phyloP scores from a whole-genome alignment of 352 stramenopile genomes.

The Globisporangium cederbergense region DNA sequence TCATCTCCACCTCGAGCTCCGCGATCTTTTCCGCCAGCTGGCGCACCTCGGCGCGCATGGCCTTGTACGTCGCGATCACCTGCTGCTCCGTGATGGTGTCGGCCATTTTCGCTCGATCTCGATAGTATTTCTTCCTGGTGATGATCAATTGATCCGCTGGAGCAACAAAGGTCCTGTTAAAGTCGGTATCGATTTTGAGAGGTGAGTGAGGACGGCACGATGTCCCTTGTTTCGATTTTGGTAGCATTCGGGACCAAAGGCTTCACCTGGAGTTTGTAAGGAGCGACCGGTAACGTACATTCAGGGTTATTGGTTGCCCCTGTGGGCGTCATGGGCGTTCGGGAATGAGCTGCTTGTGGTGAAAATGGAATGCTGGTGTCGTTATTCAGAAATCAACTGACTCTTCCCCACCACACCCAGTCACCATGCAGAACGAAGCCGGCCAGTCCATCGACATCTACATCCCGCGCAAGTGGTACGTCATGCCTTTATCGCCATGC shows the following conservation, averaged over 20 bases:
- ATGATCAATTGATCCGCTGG: not conserved
- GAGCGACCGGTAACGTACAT: constrained; percentile 76
- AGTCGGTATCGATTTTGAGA: constrained; percentile 6
- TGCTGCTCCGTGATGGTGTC: constrained; percentile 78
- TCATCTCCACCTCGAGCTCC: constrained; percentile 80
- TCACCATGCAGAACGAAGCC: constrained; percentile 97
- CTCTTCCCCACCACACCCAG: constrained; percentile 26
- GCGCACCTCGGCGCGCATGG: constrained; percentile 76
- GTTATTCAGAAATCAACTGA: constrained; percentile 62
- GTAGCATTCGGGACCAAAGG: not conserved
- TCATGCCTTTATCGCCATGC: constrained; percentile 7
- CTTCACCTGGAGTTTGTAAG: constrained; percentile 44
- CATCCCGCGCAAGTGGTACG: constrained; percentile 96
- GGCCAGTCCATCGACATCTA: constrained; percentile 98
- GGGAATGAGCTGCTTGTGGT: not conserved
- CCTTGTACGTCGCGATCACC: constrained; percentile 85
- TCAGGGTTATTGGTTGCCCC: constrained; percentile 74
- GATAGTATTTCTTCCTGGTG: not conserved
- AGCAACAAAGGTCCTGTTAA: constrained; percentile 6
- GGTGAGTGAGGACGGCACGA: not conserved
- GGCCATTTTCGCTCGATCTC: constrained; percentile 26
- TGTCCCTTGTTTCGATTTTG: not conserved
- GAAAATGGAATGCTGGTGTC: not conserved
- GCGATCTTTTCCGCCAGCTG: constrained; percentile 84
- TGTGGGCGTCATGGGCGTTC: not conserved